These are phyloP conservation scores for Cymbopogon citratus DNA, from an alignment of 176 grass and related monocot species.

Conservation along the genomic window DNA sequence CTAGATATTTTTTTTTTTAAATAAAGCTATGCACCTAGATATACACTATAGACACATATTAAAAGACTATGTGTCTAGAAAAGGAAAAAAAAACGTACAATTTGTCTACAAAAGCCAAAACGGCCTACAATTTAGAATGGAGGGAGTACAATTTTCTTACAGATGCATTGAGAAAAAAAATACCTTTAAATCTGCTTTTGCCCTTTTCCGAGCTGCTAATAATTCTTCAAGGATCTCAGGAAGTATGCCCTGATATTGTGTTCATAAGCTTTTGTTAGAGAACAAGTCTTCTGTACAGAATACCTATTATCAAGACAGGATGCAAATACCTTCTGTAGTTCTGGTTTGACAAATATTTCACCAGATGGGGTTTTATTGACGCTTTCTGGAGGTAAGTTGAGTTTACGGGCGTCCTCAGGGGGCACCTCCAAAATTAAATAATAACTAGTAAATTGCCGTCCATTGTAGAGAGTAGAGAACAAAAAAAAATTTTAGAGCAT, in stretches of 20 bases:
- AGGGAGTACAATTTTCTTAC: neutral
- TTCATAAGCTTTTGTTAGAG: constrained; percentile 12
- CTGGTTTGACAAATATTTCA: constrained; percentile 95
- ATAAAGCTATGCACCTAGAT: neutral
- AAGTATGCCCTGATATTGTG: constrained; percentile 80
- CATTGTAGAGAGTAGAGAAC: constrained; percentile 20
- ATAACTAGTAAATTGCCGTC: neutral
- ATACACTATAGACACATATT: neutral
- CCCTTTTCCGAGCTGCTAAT: constrained; percentile 92
- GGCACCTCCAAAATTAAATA: constrained; percentile 60
- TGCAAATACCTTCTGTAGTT: constrained; percentile 78
- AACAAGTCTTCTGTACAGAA: constrained; percentile 2
- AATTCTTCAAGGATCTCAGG: constrained; percentile 98
- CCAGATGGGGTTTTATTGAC: constrained; percentile 90
- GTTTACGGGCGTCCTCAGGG: constrained; percentile 74
- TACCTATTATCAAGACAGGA: constrained; percentile 10
- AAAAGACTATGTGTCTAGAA: neutral
- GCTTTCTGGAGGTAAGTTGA: constrained; percentile 74
- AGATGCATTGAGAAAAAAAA: constrained; percentile 21
- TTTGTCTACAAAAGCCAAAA: neutral
- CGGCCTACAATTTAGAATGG: neutral
- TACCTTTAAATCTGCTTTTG: constrained; percentile 99
- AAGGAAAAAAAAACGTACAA: neutral
- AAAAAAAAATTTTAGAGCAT: neutral
- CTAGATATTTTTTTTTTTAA: no score